These are phyloP conservation scores for Sextonia rubra DNA, from an alignment of 164 flowering plant genomes.

Conservation along the genomic window DNA sequence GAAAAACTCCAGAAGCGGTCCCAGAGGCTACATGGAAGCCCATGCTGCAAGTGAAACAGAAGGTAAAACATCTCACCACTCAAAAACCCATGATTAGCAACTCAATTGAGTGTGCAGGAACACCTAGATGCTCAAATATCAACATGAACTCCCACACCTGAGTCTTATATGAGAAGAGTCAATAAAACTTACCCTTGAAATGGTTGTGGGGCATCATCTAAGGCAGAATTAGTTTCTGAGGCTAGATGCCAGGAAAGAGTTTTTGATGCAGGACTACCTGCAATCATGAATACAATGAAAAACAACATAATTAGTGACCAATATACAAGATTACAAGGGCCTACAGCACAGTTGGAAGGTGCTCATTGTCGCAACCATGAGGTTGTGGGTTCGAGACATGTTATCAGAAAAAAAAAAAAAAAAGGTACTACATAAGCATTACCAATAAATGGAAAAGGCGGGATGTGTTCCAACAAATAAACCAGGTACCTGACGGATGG, in stretches of 20 bases:
- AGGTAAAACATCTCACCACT: neutral
- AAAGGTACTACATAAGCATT: neutral
- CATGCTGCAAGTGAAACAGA: constrained; percentile 32
- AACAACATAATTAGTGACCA: neutral
- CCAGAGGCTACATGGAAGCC: constrained; percentile 37
- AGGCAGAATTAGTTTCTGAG: constrained; percentile 65
- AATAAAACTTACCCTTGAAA: constrained; percentile 14
- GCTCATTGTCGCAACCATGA: no score
- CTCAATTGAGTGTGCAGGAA: neutral
- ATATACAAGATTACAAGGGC: no score
- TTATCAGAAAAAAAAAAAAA: no score
- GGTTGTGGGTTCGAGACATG: no score
- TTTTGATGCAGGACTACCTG: constrained; percentile 65
- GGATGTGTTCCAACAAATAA: neutral
- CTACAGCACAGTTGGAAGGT: no score
- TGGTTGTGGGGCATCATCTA: constrained; percentile 39
- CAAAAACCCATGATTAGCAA: neutral
- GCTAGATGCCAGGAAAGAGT: constrained; percentile 95
- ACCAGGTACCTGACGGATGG: constrained; percentile 57
- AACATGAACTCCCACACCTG: neutral
- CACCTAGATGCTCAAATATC: neutral
- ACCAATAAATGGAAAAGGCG: neutral
- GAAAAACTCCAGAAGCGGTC: constrained; percentile 41
- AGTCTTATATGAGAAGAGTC: neutral
- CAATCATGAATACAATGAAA: neutral